Evolutionary conservation across 306 rosid genomes (phyloP).

Genomic region (Cicer bijugum): DNA sequence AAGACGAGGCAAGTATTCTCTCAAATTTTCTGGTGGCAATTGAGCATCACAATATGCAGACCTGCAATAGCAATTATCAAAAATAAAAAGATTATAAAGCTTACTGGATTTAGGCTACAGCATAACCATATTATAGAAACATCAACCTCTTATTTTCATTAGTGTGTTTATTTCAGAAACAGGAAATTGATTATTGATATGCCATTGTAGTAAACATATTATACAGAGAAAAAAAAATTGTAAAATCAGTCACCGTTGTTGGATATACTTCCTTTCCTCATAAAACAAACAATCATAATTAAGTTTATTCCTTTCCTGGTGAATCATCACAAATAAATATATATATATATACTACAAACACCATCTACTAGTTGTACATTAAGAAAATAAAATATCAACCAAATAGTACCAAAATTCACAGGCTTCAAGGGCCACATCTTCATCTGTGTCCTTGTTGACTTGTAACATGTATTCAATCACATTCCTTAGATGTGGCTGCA

Average conservation of each 20-base stretch:
- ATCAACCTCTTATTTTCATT: constrained; percentile 36
- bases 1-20: constrained; percentile 92
- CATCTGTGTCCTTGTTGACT: constrained; percentile 94
- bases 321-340: constrained; percentile 35
- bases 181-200: constrained; percentile 11
- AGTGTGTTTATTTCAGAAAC: constrained; percentile 30
- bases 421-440: constrained; percentile 97
- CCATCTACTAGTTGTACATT: constrained; percentile 28
- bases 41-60: constrained; percentile 98
- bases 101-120: constrained; percentile 1
- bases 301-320: constrained; percentile 17
- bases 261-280: constrained; percentile 2
- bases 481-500: constrained; percentile 89
- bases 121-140: constrained; percentile 27
- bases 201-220: background rate
- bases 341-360: constrained; percentile 36
- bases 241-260: constrained; percentile 3
- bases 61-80: constrained; percentile 59
- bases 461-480: constrained; percentile 93
- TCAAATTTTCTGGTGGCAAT: constrained; percentile 83
- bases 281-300: background rate
- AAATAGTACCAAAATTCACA: constrained; percentile 94
- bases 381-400: constrained; percentile 25
- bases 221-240: background rate
- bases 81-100: constrained; percentile 30